Base-by-base conservation (phyloP, 495 filamentous ascomycete species). In the Margaritispora aquatica region DNA sequence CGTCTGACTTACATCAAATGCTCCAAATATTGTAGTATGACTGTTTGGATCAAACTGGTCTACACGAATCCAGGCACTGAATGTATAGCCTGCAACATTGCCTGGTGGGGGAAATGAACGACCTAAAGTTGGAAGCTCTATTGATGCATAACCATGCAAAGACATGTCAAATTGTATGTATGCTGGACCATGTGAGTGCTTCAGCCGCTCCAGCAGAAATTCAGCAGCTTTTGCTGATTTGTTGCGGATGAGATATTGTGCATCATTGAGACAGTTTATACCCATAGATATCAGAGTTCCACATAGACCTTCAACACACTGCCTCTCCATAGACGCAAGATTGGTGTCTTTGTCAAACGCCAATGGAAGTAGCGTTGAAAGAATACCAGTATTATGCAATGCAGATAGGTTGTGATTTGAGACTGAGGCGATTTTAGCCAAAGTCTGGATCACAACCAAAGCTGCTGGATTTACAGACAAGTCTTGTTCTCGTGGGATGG, bases 151-250 rank as follows among this genome's bases (percentile, higher is more conserved):
- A 5, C 94, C 94, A 73, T 94, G 78, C 22, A 88, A 73, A 2
- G 90, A 94, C 51, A 97, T 76, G 74, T 98, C 94, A 71, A 98
- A 97, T 66, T 97, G 90, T 66, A 98, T 86, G 64, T 88, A 90
- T 2, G 92, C 80, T 27, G 94, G 90, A 20, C 81, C 79, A 57
- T 84, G 83, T 51, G 92, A 90, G 50, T 76, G 75, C 65, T 86
- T 82, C 56, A 95, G 80, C 55, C 85, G 84, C 59, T 81, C 75
- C 19, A 93, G 75, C 34, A 96, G 85, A 62, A 96, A 92, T 38
- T 84, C 78, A 29, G 87, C 82, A 15, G 86, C 81, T 26, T 77
- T 68, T 11, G 83, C 68, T 44, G 84, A 88, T 13, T 78, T 76
- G 55, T 81, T 77, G 22, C 80, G 80, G 64, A 95, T 84, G 38